Evolutionary conservation across 805 yeast species (phyloP), one percentile per base, ranked within the genome.

Genomic region (Myxozyma udenii): DNA sequence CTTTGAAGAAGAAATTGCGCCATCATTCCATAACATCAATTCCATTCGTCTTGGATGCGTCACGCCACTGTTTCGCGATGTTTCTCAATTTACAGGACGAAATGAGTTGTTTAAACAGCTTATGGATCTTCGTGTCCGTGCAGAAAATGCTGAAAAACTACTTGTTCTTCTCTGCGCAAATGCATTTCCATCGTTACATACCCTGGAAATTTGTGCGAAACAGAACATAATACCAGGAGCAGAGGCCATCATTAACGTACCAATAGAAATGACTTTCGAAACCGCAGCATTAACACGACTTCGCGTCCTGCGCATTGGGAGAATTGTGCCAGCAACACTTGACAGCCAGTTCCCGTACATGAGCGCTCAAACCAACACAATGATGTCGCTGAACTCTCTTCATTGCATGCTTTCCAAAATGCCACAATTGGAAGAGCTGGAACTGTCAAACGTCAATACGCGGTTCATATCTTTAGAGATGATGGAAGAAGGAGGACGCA

Each of bases 401-500:
- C 53, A 50, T n/a, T 21, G 35, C 26, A 19, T 50, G 22, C 41
- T 50, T 4, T 30, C 26, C 18, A 14, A 44, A 21, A 12, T 50
- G 4, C 53, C 53, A 12, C 25, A 21, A 19, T 38, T 50, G 11
- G 49, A 44, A 44, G 53, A 50, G 25, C 45, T 50, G 32, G 18
- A 40, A 16, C 40, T 48, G 30, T 41, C 37, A 12, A 40, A 39
- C 14, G 41, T 50, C 7, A 44, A 44, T 24, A 38, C 53, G 16
- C 25, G 53, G 23, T 22, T 44, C 14, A 40, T 50, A 18, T 39
- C 49, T 4, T 44, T 32, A 25, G 25, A 18, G 14, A 50, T 50
- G 53, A 40, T 50, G 53, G 36, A 36, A 26, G 46, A 23, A 24
- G 24, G 49, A 2, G 44, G 53, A 18, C 21, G 38, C 1, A 42